Conservation (phyloP, 2,329 filamentous ascomycete genomes). For the Coniochaeta prunicola region DNA sequence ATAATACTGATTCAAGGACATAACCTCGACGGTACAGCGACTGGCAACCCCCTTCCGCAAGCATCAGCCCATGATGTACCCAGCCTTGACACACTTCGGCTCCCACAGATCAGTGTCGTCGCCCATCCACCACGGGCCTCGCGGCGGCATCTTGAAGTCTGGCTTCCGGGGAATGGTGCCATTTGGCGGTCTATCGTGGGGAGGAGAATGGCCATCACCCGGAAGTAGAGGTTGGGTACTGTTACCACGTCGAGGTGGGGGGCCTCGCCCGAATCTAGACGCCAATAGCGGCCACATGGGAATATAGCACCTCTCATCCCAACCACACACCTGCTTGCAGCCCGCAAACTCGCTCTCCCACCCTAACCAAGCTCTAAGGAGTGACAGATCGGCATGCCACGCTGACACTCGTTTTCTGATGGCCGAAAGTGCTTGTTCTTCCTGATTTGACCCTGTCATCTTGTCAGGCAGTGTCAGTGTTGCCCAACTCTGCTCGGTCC, state of each 20-base stretch:
- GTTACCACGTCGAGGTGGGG: conserved; percentile 4
- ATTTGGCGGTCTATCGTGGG: neutral
- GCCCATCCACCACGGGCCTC: conserved; percentile 9
- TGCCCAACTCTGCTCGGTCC: conserved; percentile 31
- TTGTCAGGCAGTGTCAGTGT: conserved; percentile 7
- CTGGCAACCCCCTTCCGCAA: neutral
- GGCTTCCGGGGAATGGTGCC: neutral
- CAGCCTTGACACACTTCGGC: conserved; percentile 17
- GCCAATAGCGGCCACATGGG: conserved; percentile 40
- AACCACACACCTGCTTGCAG: conserved; percentile 31
- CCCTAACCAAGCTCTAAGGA: conserved; percentile 41
- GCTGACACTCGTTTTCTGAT: neutral
- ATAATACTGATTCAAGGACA: neutral
- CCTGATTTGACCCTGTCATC: neutral
- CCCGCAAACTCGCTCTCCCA: conserved; percentile 38
- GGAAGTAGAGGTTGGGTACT: neutral
- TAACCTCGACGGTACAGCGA: neutral
- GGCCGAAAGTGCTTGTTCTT: neutral
- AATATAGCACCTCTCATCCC: conserved; percentile 38
- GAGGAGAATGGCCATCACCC: conserved; percentile 8
- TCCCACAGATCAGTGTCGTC: conserved; percentile 17
- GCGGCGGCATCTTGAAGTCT: conserved; percentile 1
- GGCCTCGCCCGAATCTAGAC: conserved; percentile 5
- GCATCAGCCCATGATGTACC: conserved; percentile 7
- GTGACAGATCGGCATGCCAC: conserved; percentile 28